Evolutionary conservation across 768 basidiomycete genomes (phyloP).

Genomic region (Lentinula lateritia): DNA sequence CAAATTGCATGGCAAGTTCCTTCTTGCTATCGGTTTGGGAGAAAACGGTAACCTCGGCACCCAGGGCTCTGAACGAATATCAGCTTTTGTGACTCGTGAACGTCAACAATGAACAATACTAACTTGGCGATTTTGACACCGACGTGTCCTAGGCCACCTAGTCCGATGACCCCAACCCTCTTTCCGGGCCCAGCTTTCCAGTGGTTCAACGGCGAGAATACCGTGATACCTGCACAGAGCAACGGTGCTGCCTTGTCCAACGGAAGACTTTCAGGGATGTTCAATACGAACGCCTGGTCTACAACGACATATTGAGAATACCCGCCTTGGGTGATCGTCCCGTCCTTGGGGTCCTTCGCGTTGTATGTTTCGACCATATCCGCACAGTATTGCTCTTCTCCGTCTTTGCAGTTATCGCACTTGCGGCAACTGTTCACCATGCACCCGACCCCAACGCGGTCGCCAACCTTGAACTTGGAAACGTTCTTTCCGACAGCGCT

Average conservation of each 20-base stretch:
- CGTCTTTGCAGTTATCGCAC: conserved; percentile 42
- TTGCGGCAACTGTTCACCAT: conserved; percentile 48
- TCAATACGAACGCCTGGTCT: conserved; percentile 51
- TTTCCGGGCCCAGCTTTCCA: conserved; percentile 50
- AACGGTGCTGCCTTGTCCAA: conserved; percentile 55
- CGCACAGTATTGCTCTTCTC: conserved; percentile 48
- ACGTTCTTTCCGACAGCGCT: conserved; percentile 51
- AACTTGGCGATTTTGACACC: conserved; percentile 4
- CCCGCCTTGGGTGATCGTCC: conserved; percentile 37
- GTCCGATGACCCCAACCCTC: conserved; percentile 60
- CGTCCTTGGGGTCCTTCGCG: conserved; percentile 32
- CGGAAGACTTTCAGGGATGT: conserved; percentile 48
- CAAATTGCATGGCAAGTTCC: conserved; percentile 43
- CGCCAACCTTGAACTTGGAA: conserved; percentile 48
- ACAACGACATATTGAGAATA: conserved; percentile 42
- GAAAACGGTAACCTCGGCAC: conserved; percentile 46
- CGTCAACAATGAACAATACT: background rate
- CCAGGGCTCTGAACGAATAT: conserved; percentile 40
- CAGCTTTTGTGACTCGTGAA: conserved; percentile 17
- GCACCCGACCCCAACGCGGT: conserved; percentile 48
- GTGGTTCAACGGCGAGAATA: conserved; percentile 53
- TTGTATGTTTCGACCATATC: conserved; percentile 30
- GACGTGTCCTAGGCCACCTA: conserved; percentile 48
- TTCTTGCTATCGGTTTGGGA: conserved; percentile 38
- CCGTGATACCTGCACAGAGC: conserved; percentile 62